Base-by-base conservation (phyloP, 2,329 filamentous ascomycete species). In the Sporothrix brasiliensis region DNA sequence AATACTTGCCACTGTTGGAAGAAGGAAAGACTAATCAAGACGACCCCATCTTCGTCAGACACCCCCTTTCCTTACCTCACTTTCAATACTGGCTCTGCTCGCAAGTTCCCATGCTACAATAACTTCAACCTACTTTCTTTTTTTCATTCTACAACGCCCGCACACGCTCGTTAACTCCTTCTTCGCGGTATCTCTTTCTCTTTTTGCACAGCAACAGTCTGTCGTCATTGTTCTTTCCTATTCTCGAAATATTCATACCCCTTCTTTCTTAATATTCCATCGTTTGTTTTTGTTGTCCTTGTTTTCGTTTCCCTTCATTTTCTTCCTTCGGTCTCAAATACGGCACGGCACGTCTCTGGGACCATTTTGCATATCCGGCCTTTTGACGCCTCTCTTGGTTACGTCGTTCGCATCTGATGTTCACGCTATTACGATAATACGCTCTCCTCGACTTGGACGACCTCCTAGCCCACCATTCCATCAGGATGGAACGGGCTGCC, bases 401-500 rank as follows among this genome's bases (percentile, higher is more conserved):
- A 50, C 27, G 16, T 14, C 30, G 13, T n/a, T 41, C 58, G 47
- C 47, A 34, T 16, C 67, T 61, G 63, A 71, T 69, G 60, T 66
- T 53, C 44, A 53, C 67, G 30, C 52, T 39, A 49, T 30, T 27
- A n/a, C 66, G 41, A 16, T 68, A 71, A 65, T 47, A 56, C 54
- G 19, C 24, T 60, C 3, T 19, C 47, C 47, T 39, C 44, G 63
- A 39, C 47, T 50, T 50, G 21, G 47, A 66, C 63, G 47, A 50
- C 27, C 47, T 49, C 49, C 34, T 21, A 19, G 16, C 21, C n/a
- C 50, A 13, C 16, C 6, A 54, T 21, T 47, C 58, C 58, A 27
- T 21, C 50, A 52, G 16, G 41, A 74, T 73, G 72, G 70, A 74
- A 16, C 71, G 54, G 56, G 13, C 60, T 19, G 52, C 69, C 58